Conservation (phyloP, 208 protist species). For the Entamoeba invadens region DNA sequence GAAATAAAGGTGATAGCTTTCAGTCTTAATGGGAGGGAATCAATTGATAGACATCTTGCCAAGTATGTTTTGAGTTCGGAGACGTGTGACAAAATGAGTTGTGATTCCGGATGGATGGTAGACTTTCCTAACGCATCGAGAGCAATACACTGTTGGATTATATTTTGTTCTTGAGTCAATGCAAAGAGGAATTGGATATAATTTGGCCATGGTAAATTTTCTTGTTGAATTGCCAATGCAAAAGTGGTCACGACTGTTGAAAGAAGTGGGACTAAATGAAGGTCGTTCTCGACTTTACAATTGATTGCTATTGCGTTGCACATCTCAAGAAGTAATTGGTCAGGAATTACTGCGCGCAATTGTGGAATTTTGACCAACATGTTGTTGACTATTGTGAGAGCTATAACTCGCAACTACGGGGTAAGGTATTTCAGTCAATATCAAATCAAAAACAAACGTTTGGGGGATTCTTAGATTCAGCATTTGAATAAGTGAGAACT, state of each 20-base stretch:
- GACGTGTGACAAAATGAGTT: not conserved
- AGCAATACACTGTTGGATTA: not conserved
- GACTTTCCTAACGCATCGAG: not conserved
- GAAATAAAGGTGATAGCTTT: not conserved
- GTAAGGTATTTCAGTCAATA: not conserved
- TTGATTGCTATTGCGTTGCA: not conserved
- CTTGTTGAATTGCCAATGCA: not conserved
- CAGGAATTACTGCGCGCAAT: not conserved
- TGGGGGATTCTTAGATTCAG: not conserved
- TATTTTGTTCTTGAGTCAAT: not conserved
- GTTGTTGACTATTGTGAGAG: not conserved
- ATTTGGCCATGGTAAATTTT: not conserved
- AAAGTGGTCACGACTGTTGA: not conserved
- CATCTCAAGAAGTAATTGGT: not conserved
- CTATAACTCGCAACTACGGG: not conserved
- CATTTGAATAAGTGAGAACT: not conserved
- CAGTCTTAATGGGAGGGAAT: not conserved
- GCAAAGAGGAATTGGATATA: not conserved
- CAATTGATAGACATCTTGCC: not conserved
- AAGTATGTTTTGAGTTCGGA: not conserved
- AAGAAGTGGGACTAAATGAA: not conserved
- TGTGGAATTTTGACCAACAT: not conserved
- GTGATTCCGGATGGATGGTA: not conserved
- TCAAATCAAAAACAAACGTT: no score
- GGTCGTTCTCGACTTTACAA: not conserved